phyloP scores from a whole-genome alignment of 2,329 filamentous ascomycete genomes.

The Botryotinia narcissicola region DNA sequence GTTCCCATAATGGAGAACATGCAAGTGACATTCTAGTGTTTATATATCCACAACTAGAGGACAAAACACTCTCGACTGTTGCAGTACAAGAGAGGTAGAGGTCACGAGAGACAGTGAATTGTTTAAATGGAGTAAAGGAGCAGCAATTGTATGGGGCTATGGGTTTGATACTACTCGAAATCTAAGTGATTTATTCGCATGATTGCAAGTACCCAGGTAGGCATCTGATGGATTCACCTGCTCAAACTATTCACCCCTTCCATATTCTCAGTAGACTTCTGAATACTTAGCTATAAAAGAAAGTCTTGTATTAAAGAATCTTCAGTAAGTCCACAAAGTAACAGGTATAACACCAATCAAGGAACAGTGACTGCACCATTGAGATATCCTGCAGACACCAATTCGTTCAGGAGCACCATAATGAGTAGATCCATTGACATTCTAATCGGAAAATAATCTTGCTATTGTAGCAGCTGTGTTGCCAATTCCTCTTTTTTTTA shows the following conservation, averaged over 20 bases:
- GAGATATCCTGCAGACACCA: neutral
- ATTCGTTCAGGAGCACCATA: neutral
- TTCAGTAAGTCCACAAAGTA: too few species aligned
- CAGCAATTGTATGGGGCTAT: neutral
- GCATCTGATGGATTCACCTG: neutral
- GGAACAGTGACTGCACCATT: too few species aligned
- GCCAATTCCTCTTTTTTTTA: neutral
- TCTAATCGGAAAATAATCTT: neutral
- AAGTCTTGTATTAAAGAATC: too few species aligned
- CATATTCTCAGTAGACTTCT: too few species aligned
- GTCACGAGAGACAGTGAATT: neutral
- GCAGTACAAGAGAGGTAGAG: neutral
- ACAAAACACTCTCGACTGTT: neutral
- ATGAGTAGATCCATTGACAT: fast-evolving
- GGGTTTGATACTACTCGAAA: too few species aligned
- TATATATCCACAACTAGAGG: neutral
- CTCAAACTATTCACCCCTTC: too few species aligned
- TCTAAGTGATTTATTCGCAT: neutral
- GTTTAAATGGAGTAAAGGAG: neutral
- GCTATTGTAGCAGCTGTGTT: fast-evolving
- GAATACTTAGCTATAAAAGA: too few species aligned
- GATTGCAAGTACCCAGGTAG: neutral
- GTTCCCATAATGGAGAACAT: neutral
- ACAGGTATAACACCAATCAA: too few species aligned
- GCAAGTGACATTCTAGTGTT: neutral